Percentiles rank a stretch among this genome's conserved stretches.
phyloP scores from a whole-genome alignment of 345 rosid species.

The Citrus cavaleriei region DNA sequence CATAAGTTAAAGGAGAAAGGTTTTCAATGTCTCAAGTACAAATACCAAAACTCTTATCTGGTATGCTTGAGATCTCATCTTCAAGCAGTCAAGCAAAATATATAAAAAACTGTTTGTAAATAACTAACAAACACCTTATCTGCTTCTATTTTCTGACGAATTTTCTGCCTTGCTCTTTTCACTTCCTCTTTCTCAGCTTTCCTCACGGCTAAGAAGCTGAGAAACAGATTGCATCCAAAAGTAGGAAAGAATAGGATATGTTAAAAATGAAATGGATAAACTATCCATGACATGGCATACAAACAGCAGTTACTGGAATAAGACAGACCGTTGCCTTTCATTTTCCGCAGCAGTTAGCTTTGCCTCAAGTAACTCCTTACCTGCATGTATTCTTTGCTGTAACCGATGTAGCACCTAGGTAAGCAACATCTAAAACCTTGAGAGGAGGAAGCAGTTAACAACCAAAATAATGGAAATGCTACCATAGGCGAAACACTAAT shows the following conservation, averaged over 20 bases:
- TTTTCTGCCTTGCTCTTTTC: constrained; percentile 58
- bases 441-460: neutral
- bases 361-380: constrained; percentile 59
- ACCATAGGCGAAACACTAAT: neutral
- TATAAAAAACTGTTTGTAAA: neutral
- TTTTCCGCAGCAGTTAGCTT: constrained; percentile 59
- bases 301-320: neutral
- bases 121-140: constrained; percentile 58
- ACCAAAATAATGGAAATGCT: neutral
- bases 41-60: neutral
- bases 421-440: neutral
- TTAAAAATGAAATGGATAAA: constrained; percentile 2
- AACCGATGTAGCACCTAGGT: constrained; percentile 11
- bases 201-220: constrained; percentile 46
- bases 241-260: constrained; percentile 1
- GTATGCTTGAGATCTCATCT: neutral
- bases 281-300: neutral
- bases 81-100: neutral
- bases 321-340: constrained; percentile 66
- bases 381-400: constrained; percentile 72
- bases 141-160: constrained; percentile 53
- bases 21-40: neutral
- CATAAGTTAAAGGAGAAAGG: neutral
- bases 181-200: constrained; percentile 69
- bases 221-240: neutral